Evolutionary conservation across 164 flowering plant genomes (phyloP).

Genomic region (Stephania cephalantha): DNA sequence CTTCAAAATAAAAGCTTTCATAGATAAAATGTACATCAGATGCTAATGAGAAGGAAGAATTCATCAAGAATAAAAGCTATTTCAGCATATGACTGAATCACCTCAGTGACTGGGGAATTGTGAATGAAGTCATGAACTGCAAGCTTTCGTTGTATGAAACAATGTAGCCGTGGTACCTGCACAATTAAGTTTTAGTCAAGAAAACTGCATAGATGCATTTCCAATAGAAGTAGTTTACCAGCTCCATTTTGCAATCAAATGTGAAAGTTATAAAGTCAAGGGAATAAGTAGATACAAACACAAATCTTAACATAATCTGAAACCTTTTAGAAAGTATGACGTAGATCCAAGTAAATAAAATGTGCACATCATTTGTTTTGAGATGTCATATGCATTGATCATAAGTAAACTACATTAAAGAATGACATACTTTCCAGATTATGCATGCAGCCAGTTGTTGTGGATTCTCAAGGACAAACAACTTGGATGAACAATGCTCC

Average conservation of each 20-base stretch:
- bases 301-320: not conserved
- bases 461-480: too few relatives aligned
- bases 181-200: not conserved
- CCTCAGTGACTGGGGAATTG: constrained; percentile 43
- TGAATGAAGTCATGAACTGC: constrained; percentile 39
- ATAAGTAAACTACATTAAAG: not conserved
- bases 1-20: not conserved
- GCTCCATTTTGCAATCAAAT: not conserved
- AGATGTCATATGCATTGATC: not conserved
- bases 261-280: not conserved
- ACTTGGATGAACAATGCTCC: too few relatives aligned
- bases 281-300: not conserved
- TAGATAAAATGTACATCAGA: too few relatives aligned
- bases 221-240: not conserved
- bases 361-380: not conserved
- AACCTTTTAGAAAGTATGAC: not conserved
- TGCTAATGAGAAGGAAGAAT: too few relatives aligned
- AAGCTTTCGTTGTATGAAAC: constrained; percentile 63
- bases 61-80: not conserved
- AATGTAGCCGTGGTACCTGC: constrained; percentile 88
- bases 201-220: not conserved
- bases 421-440: not conserved
- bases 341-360: not conserved
- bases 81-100: constrained; percentile 15
- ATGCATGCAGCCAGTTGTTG: not conserved